phyloP scores from a whole-genome alignment of 2,329 filamentous ascomycete genomes.

The Fusarium sp. region DNA sequence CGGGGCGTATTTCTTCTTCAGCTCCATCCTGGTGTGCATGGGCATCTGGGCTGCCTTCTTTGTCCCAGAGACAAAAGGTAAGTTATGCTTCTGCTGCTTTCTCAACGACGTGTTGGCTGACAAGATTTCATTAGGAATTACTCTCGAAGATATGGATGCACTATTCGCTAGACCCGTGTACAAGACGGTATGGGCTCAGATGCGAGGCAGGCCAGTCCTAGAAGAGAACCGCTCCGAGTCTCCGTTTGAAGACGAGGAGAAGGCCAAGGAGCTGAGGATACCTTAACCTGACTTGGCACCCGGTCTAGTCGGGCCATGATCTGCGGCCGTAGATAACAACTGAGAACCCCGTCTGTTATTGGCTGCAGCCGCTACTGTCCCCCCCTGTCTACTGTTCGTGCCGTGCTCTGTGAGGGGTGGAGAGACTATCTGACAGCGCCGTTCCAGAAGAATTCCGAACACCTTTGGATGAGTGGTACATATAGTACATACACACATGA shows the following conservation, averaged over 20 bases:
- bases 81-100: slow-evolving; percentile 3
- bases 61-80: slow-evolving; percentile 63
- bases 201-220: slow-evolving; percentile 34
- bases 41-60: slow-evolving; percentile 61
- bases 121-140: slow-evolving; percentile 46
- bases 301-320: not conserved
- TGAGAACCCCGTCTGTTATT: slow-evolving; percentile 16
- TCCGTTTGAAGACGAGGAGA: slow-evolving; percentile 37
- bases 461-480: too few species aligned
- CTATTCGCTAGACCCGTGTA: slow-evolving; percentile 48
- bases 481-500: too few species aligned
- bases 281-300: slow-evolving; percentile 10
- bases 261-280: slow-evolving; percentile 39
- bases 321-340: slow-evolving; percentile 24
- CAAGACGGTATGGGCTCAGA: slow-evolving; percentile 49
- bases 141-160: slow-evolving; percentile 61
- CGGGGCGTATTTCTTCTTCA: slow-evolving; percentile 66
- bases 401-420: slow-evolving; percentile 5
- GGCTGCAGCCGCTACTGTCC: slow-evolving; percentile 12
- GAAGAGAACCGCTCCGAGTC: slow-evolving; percentile 37
- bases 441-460: slow-evolving; percentile 25
- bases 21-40: slow-evolving; percentile 56
- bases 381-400: not conserved
- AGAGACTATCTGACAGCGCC: slow-evolving; percentile 16
- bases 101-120: slow-evolving; percentile 6